phyloP scores from a whole-genome alignment of 345 rosid genomes.

The Arabidopsis arenosa region DNA sequence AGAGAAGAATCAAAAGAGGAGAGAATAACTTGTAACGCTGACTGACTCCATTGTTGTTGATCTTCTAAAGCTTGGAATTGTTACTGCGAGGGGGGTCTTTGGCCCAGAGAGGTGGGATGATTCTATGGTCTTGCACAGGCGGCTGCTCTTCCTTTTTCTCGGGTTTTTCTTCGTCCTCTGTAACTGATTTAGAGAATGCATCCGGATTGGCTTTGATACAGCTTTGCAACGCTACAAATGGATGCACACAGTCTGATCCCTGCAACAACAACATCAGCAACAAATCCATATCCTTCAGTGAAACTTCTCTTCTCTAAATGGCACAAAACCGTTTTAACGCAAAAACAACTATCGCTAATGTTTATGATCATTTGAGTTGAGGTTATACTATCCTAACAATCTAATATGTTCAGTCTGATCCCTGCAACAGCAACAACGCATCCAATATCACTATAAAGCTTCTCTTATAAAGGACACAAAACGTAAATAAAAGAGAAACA shows the following conservation, averaged over 20 bases:
- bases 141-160: constrained; percentile 54
- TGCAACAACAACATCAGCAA: constrained; percentile 41
- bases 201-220: constrained; percentile 79
- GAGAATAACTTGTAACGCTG: constrained; percentile 12
- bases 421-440: constrained; percentile 27
- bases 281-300: not conserved
- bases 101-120: constrained; percentile 78
- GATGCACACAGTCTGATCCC: constrained; percentile 90
- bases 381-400: not conserved
- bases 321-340: not conserved
- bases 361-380: not conserved
- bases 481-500: not conserved
- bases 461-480: not conserved
- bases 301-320: not conserved
- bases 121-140: constrained; percentile 55
- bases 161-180: constrained; percentile 46
- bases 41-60: constrained; percentile 19
- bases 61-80: constrained; percentile 58
- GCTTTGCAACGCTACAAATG: constrained; percentile 81
- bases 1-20: constrained; percentile 17
- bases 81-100: constrained; percentile 49
- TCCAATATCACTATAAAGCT: not conserved
- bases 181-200: constrained; percentile 69
- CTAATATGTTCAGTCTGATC: not conserved
- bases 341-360: not conserved